Evolutionary conservation across 1,284 basidiomycete genomes (phyloP).

Genomic region (Mycena sp.): DNA sequence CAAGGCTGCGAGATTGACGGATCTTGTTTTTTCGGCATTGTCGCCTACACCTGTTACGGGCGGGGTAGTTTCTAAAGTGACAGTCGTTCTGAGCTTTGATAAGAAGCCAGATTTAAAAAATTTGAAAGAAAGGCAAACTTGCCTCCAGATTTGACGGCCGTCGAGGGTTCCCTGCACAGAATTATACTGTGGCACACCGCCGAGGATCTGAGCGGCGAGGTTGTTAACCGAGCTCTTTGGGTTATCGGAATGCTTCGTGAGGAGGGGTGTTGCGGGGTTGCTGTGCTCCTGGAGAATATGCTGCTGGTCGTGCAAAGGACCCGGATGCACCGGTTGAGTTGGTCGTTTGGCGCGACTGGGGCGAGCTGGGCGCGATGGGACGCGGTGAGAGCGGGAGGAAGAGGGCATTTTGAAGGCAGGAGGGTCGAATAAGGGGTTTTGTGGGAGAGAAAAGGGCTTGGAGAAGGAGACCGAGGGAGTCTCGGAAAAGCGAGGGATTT

Average conservation of each 20-base stretch:
- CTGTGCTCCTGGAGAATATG: constrained; percentile 23
- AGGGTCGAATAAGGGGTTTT: constrained; percentile 31
- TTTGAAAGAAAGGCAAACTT: not conserved
- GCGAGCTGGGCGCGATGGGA: constrained; percentile 34
- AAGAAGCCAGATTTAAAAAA: not conserved
- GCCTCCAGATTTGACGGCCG: constrained; percentile 50
- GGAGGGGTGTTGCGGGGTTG: constrained; percentile 20
- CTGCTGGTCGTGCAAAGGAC: constrained; percentile 26
- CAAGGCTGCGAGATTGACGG: constrained; percentile 82
- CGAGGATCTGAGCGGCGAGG: constrained; percentile 45
- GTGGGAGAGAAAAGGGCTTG: constrained; percentile 27
- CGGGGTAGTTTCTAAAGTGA: constrained; percentile 56
- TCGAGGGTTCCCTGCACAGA: constrained; percentile 45
- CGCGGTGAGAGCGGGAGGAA: constrained; percentile 35
- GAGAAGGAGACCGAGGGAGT: constrained; percentile 41
- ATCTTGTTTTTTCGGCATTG: constrained; percentile 70
- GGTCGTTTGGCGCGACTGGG: constrained; percentile 25
- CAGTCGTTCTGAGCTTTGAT: constrained; percentile 54
- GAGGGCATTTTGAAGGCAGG: constrained; percentile 43
- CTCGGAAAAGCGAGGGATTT: constrained; percentile 45
- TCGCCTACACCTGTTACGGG: constrained; percentile 73
- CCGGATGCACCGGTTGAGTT: constrained; percentile 13
- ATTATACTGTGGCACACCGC: constrained; percentile 49
- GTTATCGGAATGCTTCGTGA: constrained; percentile 33
- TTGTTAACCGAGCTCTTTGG: constrained; percentile 56